phyloP scores from a whole-genome alignment of 2,329 filamentous ascomycete species.

The Lachnellula willkommii region DNA sequence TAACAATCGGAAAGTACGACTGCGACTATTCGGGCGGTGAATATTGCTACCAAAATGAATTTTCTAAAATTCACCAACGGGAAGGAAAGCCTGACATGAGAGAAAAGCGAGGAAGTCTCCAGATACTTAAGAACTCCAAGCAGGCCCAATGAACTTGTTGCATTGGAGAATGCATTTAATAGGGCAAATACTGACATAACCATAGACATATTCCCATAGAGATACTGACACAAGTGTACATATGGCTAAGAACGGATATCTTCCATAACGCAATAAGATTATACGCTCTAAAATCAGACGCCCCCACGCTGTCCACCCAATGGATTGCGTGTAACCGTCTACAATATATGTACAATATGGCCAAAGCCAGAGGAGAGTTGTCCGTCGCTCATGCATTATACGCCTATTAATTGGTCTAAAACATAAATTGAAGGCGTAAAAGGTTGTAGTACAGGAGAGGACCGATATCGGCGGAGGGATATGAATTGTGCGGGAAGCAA shows the following conservation, averaged over 20 bases:
- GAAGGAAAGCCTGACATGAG: too few relatives aligned
- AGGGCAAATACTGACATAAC: too few relatives aligned
- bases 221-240: background rate
- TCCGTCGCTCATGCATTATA: conserved; percentile 33
- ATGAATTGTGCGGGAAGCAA: conserved; percentile 4
- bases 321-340: conserved; percentile 20
- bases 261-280: conserved; percentile 16
- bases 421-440: conserved; percentile 27
- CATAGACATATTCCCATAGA: too few relatives aligned
- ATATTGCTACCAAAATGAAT: too few relatives aligned
- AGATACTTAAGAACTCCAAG: too few relatives aligned
- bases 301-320: conserved; percentile 20
- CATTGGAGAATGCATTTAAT: background rate
- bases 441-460: conserved; percentile 28
- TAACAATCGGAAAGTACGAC: background rate
- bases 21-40: background rate
- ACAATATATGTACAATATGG: conserved; percentile 29
- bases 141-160: background rate
- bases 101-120: too few relatives aligned
- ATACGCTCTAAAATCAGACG: conserved; percentile 18
- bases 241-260: background rate
- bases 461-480: conserved; percentile 10
- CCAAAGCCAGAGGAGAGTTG: conserved; percentile 32
- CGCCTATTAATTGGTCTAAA: conserved; percentile 29
- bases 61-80: too few relatives aligned